phyloP scores from a whole-genome alignment of 805 yeast genomes.

The Ogataea dorogensis region DNA sequence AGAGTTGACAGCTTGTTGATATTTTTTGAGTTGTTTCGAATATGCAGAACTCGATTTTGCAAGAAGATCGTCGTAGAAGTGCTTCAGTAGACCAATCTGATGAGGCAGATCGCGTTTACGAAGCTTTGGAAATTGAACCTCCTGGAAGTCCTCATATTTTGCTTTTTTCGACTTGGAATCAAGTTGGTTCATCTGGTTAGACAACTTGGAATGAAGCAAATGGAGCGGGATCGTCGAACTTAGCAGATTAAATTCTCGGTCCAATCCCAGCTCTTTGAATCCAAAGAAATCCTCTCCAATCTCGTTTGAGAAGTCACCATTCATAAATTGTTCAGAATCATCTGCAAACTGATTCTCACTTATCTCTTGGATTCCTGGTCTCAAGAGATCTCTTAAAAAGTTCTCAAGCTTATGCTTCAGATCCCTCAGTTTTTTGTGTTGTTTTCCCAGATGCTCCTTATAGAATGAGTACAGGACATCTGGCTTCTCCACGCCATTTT shows the following conservation, averaged over 20 bases:
- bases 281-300: conserved; percentile 98
- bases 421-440: conserved; percentile 66
- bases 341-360: conserved; percentile 81
- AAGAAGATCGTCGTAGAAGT: conserved; percentile 46
- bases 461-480: conserved; percentile 73
- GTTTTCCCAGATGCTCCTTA: conserved; percentile 68
- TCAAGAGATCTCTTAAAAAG: conserved; percentile 73
- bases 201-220: conserved; percentile 72
- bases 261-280: conserved; percentile 88
- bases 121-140: conserved; percentile 51
- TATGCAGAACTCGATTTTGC: conserved; percentile 42
- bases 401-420: conserved; percentile 62
- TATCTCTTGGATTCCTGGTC: conserved; percentile 72
- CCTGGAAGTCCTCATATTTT: conserved; percentile 65
- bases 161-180: conserved; percentile 46
- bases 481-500: conserved; percentile 82
- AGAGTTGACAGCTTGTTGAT: conserved; percentile 26
- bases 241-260: conserved; percentile 82
- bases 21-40: conserved; percentile 43
- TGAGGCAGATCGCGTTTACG: conserved; percentile 48
- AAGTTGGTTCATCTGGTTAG: conserved; percentile 51
- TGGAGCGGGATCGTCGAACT: conserved; percentile 88
- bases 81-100: conserved; percentile 58
- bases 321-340: conserved; percentile 88
- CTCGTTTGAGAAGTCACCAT: conserved; percentile 92